These are phyloP conservation scores for Jackrogersella minutella DNA, from an alignment of 495 filamentous ascomycete species.

Conservation along the genomic window DNA sequence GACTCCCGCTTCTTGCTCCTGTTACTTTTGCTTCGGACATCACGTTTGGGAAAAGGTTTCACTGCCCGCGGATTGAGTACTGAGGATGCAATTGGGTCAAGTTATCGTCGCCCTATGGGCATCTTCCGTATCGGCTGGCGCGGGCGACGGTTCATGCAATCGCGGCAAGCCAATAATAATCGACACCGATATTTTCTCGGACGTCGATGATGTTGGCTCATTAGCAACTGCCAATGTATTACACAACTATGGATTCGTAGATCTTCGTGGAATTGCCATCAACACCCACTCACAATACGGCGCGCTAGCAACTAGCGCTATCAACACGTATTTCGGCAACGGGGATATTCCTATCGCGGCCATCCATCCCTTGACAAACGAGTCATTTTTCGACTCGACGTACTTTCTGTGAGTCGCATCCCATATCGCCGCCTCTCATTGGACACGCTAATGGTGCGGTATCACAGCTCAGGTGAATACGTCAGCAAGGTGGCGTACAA, in stretches of 20 bases:
- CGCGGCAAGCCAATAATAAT: slow-evolving; percentile 41
- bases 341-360: slow-evolving; percentile 48
- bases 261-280: slow-evolving; percentile 55
- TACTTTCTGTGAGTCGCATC: slow-evolving; percentile 45
- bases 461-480: slow-evolving; percentile 34
- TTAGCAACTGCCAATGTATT: slow-evolving; percentile 45
- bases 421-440: not conserved
- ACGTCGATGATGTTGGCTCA: slow-evolving; percentile 53
- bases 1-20: no score
- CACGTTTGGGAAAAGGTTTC: no score
- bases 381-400: slow-evolving; percentile 53
- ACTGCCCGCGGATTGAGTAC: no score
- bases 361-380: slow-evolving; percentile 49
- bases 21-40: no score
- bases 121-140: not conserved
- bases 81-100: slow-evolving; percentile 8
- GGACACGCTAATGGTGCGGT: not conserved
- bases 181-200: slow-evolving; percentile 55
- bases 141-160: not conserved
- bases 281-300: slow-evolving; percentile 55
- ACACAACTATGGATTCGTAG: slow-evolving; percentile 40
- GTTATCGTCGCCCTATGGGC: not conserved
- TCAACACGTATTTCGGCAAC: slow-evolving; percentile 54
- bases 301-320: slow-evolving; percentile 51
- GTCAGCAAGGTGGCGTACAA: slow-evolving; percentile 53